phyloP scores from a whole-genome alignment of 257 asterid species.

The Apocynum venetum region DNA sequence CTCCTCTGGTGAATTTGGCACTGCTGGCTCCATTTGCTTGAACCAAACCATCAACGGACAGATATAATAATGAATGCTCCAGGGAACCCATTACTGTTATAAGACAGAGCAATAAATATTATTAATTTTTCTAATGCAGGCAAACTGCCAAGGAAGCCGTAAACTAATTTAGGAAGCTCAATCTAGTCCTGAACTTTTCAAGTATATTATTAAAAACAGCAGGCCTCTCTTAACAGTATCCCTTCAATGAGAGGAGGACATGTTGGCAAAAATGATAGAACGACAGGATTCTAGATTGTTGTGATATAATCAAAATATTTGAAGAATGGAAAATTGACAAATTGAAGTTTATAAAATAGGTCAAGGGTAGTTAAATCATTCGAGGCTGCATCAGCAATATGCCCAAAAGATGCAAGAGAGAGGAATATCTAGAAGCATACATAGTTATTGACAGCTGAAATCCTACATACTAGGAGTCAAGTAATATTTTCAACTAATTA shows the following conservation, averaged over 20 bases:
- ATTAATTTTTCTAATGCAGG: background rate
- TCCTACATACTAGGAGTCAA: background rate
- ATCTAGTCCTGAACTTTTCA: background rate
- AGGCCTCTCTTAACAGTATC: background rate
- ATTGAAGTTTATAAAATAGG: background rate
- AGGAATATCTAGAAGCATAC: background rate
- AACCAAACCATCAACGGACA: conserved; percentile 63
- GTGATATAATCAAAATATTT: background rate
- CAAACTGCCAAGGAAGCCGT: background rate
- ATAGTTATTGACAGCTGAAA: background rate
- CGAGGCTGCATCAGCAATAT: background rate
- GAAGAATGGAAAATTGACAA: background rate
- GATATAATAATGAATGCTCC: conserved; percentile 62
- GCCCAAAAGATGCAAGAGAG: background rate
- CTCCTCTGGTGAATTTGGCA: conserved; percentile 35
- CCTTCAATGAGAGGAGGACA: background rate
- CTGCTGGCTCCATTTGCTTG: conserved; percentile 76
- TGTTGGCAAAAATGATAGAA: background rate
- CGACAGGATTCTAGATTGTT: background rate
- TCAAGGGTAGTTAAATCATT: background rate
- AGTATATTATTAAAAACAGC: background rate
- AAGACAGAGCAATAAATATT: background rate
- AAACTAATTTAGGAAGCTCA: background rate
- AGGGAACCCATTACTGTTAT: conserved; percentile 79
- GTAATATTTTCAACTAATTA: background rate